Conservation (phyloP, 1,284 basidiomycete species). For the Papiliotrema nemorosa region DNA sequence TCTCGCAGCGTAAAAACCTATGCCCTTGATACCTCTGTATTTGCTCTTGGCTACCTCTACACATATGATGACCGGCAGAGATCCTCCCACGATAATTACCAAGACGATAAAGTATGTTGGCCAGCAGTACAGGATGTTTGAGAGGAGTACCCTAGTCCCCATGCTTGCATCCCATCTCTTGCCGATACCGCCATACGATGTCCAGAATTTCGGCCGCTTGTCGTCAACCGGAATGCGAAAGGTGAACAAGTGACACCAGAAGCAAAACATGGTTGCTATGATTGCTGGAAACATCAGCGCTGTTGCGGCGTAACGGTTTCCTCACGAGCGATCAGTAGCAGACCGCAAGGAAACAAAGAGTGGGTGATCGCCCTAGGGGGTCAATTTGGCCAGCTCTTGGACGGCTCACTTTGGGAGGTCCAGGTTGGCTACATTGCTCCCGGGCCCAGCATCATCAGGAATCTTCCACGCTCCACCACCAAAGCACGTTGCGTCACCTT, state of each 20-base stretch:
- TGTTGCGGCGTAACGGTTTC: background rate
- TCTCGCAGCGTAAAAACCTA: background rate
- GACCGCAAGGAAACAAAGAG: background rate
- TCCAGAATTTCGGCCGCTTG: too few relatives aligned
- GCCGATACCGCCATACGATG: too few relatives aligned
- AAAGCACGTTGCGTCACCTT: background rate
- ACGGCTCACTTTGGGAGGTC: constrained; percentile 1
- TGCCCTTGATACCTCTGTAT: background rate
- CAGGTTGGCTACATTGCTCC: background rate
- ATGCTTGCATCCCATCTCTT: too few relatives aligned
- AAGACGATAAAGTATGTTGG: background rate
- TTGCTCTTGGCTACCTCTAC: background rate
- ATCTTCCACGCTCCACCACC: constrained; percentile 4
- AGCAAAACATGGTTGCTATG: too few relatives aligned
- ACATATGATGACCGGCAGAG: background rate
- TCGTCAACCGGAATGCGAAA: too few relatives aligned
- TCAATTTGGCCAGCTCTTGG: background rate
- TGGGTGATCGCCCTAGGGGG: background rate
- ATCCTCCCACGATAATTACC: background rate
- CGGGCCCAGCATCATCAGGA: background rate
- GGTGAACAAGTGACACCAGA: too few relatives aligned
- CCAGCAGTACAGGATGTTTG: background rate
- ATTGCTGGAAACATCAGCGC: too few relatives aligned
- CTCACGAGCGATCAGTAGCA: background rate
- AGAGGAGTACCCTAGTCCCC: background rate